phyloP scores from a whole-genome alignment of 2,329 filamentous ascomycete species.

The Rasamsonia emersonii region DNA sequence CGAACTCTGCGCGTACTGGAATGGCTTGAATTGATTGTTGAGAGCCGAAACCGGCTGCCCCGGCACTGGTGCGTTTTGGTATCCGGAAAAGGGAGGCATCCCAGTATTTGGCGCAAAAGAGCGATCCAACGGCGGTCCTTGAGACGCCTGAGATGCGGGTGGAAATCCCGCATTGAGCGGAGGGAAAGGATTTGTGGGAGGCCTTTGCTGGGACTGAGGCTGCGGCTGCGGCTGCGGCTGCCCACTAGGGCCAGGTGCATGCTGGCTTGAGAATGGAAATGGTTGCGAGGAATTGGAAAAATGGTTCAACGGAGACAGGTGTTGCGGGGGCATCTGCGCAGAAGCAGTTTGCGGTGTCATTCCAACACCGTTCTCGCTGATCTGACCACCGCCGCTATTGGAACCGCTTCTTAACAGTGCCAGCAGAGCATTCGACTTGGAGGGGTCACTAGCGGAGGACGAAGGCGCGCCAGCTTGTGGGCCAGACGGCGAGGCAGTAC shows the following conservation, averaged over 20 bases:
- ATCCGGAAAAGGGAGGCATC: neutral
- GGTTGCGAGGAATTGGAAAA: no score
- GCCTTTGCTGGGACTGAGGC: no score
- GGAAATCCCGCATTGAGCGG: no score
- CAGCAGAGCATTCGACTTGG: conserved; percentile 46
- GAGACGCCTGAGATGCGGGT: no score
- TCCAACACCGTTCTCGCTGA: conserved; percentile 37
- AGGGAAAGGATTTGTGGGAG: no score
- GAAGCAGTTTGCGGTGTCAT: conserved; percentile 45
- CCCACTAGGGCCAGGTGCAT: no score
- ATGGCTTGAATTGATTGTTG: conserved; percentile 2
- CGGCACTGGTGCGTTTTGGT: no score
- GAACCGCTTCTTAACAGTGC: conserved; percentile 44
- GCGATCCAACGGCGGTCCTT: neutral
- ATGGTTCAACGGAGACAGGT: conserved; percentile 1
- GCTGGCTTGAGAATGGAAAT: no score
- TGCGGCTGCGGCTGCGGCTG: neutral
- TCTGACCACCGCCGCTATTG: conserved; percentile 18
- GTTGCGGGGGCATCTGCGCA: conserved; percentile 2
- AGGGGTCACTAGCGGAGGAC: conserved; percentile 22
- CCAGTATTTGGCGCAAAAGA: no score
- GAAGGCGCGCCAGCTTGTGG: conserved; percentile 14
- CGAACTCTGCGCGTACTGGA: conserved; percentile 1
- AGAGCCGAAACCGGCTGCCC: neutral
- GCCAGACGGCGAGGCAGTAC: conserved; percentile 6